These are phyloP conservation scores for Penicillium canariense DNA, from an alignment of 495 filamentous ascomycete species.

Conservation along the genomic window DNA sequence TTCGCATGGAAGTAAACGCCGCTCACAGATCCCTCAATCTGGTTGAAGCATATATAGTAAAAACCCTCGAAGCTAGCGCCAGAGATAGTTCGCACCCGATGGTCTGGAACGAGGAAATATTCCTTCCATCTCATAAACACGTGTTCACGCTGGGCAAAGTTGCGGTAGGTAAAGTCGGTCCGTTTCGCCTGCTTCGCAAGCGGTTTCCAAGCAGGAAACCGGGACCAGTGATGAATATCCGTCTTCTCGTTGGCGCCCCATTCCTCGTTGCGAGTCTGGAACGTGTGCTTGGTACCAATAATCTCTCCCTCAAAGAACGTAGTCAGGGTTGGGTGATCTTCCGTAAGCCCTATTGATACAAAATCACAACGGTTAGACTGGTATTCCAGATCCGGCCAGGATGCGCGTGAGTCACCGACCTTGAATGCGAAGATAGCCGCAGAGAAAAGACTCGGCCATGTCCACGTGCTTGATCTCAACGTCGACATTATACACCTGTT, in stretches of 20 bases:
- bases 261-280: conserved; percentile 80
- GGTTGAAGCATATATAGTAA: conserved; percentile 99
- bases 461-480: conserved; percentile 98
- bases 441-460: conserved; percentile 90
- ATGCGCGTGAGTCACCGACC: conserved; percentile 51
- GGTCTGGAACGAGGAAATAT: conserved; percentile 95
- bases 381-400: conserved; percentile 18
- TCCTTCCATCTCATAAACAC: conserved; percentile 99
- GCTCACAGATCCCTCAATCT: conserved; percentile 75
- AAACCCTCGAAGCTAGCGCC: conserved; percentile 98
- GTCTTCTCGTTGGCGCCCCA: conserved; percentile 95
- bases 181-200: conserved; percentile 73
- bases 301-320: conserved; percentile 99
- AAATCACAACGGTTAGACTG: conserved; percentile 7
- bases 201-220: conserved; percentile 83
- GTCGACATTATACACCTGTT: conserved; percentile 88
- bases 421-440: conserved; percentile 95
- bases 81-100: conserved; percentile 81
- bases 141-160: conserved; percentile 74
- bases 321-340: conserved; percentile 92
- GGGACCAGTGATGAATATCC: conserved; percentile 89
- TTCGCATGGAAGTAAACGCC: conserved; percentile 98
- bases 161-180: conserved; percentile 68
- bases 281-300: conserved; percentile 91
- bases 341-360: conserved; percentile 68